These are phyloP conservation scores for Fusarium chaquense DNA, from an alignment of 2,329 filamentous ascomycete species.

Conservation along the genomic window DNA sequence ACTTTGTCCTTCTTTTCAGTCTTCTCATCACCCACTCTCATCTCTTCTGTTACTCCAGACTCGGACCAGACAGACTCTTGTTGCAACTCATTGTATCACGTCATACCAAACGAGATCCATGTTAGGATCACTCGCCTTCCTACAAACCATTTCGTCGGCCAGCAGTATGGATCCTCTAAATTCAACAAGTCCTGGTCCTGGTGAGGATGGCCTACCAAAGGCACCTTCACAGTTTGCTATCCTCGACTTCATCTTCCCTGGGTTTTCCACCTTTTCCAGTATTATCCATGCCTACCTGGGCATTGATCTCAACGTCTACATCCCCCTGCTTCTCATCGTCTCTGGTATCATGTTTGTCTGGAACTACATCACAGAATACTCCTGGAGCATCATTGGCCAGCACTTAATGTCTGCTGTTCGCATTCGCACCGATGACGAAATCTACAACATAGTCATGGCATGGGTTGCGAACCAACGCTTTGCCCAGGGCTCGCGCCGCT, in stretches of 20 bases:
- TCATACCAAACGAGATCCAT: neutral
- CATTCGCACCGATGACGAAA: slow-evolving; percentile 76
- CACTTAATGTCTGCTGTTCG: slow-evolving; percentile 75
- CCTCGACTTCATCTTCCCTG: slow-evolving; percentile 74
- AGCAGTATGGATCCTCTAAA: slow-evolving; percentile 45
- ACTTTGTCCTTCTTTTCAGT: neutral
- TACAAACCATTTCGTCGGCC: slow-evolving; percentile 13
- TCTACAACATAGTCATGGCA: slow-evolving; percentile 78
- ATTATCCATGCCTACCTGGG: slow-evolving; percentile 67
- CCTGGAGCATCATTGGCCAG: slow-evolving; percentile 61
- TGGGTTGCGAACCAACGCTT: slow-evolving; percentile 76
- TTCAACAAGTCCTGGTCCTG: slow-evolving; percentile 29
- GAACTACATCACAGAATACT: slow-evolving; percentile 63
- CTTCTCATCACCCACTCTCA: neutral
- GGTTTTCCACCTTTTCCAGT: slow-evolving; percentile 69
- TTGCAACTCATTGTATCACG: neutral
- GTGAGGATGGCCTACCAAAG: slow-evolving; percentile 6
- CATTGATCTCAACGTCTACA: slow-evolving; percentile 72
- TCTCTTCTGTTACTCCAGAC: slow-evolving; percentile 19
- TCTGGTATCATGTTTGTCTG: slow-evolving; percentile 63
- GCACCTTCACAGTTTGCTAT: slow-evolving; percentile 58
- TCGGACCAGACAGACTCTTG: neutral
- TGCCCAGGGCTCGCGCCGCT: slow-evolving; percentile 68
- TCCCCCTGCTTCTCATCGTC: slow-evolving; percentile 66
- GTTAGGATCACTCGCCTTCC: slow-evolving; percentile 20